Percentiles rank a stretch among this genome's conserved stretches.
Evolutionary conservation across 805 yeast genomes (phyloP).

Genomic region (Yarrowia phangngaensis): DNA sequence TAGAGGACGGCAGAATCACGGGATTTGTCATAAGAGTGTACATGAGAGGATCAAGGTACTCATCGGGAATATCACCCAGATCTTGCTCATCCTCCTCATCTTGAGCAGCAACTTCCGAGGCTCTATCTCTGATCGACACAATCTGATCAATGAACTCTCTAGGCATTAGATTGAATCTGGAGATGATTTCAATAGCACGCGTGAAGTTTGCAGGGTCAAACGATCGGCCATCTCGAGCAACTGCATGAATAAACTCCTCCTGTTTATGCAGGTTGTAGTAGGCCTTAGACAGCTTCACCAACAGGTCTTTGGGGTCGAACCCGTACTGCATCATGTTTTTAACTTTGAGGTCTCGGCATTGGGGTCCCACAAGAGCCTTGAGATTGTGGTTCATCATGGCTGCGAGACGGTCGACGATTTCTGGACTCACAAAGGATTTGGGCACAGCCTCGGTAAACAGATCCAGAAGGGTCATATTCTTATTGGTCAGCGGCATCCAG

Average conservation of each 20-base stretch:
- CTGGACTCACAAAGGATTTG: conserved; percentile 76
- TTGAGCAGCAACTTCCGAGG: conserved; percentile 52
- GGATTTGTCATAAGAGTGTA: conserved; percentile 94
- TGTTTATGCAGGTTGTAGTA: conserved; percentile 68
- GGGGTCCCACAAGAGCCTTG: conserved; percentile 91
- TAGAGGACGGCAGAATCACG: conserved; percentile 85
- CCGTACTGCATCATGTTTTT: conserved; percentile 74
- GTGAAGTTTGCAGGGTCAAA: conserved; percentile 62
- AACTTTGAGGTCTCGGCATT: conserved; percentile 84
- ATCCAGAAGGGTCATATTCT: conserved; percentile 73
- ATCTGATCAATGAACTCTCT: conserved; percentile 52
- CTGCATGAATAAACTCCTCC: conserved; percentile 66
- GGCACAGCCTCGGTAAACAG: conserved; percentile 86
- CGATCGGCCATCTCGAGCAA: conserved; percentile 89
- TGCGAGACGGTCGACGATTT: conserved; percentile 88
- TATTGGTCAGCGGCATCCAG: conserved; percentile 75
- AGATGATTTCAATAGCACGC: conserved; percentile 66
- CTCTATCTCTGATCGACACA: conserved; percentile 56
- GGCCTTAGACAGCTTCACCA: conserved; percentile 67
- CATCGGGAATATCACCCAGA: conserved; percentile 91
- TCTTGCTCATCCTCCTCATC: conserved; percentile 73
- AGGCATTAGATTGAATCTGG: conserved; percentile 52
- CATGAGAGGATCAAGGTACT: conserved; percentile 95
- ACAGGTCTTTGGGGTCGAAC: conserved; percentile 72
- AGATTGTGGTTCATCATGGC: conserved; percentile 93